These are phyloP conservation scores for Nissolia schottii DNA, from an alignment of 306 rosid genomes.

Conservation along the genomic window DNA sequence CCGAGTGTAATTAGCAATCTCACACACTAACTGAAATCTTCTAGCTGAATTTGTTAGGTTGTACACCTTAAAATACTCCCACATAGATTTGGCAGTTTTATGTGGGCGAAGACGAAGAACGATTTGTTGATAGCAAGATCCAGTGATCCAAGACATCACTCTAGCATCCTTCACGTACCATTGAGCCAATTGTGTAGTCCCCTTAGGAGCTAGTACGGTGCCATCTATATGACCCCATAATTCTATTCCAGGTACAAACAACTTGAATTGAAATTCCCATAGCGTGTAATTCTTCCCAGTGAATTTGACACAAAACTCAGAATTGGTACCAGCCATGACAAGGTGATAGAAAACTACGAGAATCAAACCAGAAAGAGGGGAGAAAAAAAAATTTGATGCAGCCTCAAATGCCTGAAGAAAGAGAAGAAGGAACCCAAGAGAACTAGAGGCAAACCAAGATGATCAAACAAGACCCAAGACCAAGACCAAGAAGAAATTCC, in stretches of 20 bases:
- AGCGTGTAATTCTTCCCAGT: background rate
- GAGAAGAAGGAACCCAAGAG: background rate
- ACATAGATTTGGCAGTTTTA: background rate
- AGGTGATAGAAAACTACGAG: background rate
- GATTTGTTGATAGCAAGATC: background rate
- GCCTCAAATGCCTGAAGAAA: background rate
- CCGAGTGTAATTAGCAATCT: background rate
- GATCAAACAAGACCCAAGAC: background rate
- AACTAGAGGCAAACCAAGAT: background rate
- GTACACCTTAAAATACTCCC: background rate
- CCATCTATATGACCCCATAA: background rate
- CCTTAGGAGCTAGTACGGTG: background rate
- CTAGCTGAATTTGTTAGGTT: background rate
- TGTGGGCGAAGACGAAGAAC: background rate
- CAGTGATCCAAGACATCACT: background rate
- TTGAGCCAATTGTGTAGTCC: background rate
- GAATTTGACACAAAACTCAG: background rate
- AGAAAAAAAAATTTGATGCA: background rate
- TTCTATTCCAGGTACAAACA: background rate
- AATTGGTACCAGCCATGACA: background rate
- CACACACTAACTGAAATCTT: background rate
- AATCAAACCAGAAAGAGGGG: background rate
- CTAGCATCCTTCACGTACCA: background rate
- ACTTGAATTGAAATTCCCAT: background rate
- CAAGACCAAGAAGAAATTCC: too few species aligned